phyloP scores from a whole-genome alignment of 78 protist genomes.

The Speleostelium caveatum region DNA sequence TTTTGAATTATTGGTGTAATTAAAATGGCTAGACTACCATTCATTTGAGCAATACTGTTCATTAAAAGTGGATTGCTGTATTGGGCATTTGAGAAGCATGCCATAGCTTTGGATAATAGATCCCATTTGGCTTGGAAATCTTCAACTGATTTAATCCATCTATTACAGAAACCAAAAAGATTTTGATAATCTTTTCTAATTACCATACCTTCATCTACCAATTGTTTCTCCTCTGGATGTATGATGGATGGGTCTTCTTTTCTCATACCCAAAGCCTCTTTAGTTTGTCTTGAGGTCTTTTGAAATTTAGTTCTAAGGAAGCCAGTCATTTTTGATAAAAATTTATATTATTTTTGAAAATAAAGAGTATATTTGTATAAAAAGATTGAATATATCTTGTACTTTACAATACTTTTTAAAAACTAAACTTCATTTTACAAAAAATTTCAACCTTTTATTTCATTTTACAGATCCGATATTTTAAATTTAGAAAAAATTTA shows the following conservation, averaged over 20 bases:
- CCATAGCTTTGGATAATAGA: conserved; percentile 10
- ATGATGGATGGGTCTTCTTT: neutral
- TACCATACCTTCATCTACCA: conserved; percentile 1
- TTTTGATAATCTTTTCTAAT: conserved; percentile 22
- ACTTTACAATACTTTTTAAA: no score
- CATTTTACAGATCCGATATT: no score
- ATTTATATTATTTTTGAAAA: no score
- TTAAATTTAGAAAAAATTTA: no score
- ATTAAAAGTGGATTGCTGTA: neutral
- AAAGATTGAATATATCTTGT: no score
- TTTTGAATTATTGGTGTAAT: conserved; percentile 30
- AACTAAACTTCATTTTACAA: no score
- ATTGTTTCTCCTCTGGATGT: neutral
- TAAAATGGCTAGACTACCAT: conserved; percentile 3
- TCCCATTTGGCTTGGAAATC: conserved; percentile 65
- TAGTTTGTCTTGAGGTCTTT: neutral
- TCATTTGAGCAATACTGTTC: conserved; percentile 3
- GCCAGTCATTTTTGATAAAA: neutral
- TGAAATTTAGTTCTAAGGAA: neutral
- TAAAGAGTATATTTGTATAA: no score
- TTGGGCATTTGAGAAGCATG: conserved; percentile 12
- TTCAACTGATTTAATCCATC: conserved; percentile 35
- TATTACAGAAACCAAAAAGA: neutral
- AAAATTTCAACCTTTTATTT: no score
- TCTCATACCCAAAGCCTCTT: neutral